phyloP scores from a whole-genome alignment of 129 eudicot genomes.

The Tagetes patula region DNA sequence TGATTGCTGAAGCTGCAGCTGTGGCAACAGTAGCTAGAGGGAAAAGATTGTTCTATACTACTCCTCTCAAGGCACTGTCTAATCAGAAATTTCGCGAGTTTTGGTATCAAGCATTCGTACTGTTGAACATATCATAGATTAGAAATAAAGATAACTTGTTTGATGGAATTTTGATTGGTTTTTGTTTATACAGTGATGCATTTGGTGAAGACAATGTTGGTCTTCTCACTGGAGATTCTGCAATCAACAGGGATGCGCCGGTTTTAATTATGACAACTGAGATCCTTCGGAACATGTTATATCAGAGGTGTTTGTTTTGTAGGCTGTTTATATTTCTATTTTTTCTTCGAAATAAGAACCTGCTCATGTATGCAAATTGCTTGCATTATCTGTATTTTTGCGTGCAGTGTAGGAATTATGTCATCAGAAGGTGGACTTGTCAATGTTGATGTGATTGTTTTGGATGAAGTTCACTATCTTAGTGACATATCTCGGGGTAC shows the following conservation, averaged over 20 bases:
- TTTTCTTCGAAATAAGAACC: neutral
- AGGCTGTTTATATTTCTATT: slow-evolving; percentile 14
- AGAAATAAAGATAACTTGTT: neutral
- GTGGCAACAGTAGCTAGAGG: slow-evolving; percentile 93
- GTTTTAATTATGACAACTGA: slow-evolving; percentile 97
- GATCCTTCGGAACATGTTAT: slow-evolving; percentile 93
- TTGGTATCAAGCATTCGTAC: slow-evolving; percentile 45
- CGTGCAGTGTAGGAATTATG: slow-evolving; percentile 81
- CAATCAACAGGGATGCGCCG: slow-evolving; percentile 87
- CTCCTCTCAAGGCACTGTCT: slow-evolving; percentile 96
- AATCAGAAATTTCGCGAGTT: slow-evolving; percentile 98
- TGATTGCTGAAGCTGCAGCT: slow-evolving; percentile 98
- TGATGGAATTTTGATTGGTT: neutral
- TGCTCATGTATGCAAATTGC: slow-evolving; percentile 7
- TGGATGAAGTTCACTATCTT: slow-evolving; percentile 98
- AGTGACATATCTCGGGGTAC: slow-evolving; percentile 99
- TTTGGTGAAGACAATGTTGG: slow-evolving; percentile 96
- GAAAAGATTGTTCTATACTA: slow-evolving; percentile 85
- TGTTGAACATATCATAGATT: slow-evolving; percentile 7
- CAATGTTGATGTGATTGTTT: slow-evolving; percentile 92
- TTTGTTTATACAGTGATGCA: slow-evolving; percentile 62
- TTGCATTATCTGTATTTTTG: slow-evolving; percentile 20
- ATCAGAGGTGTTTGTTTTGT: slow-evolving; percentile 76
- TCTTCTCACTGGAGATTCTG: slow-evolving; percentile 96
- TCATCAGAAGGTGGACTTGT: slow-evolving; percentile 81